Conservation (phyloP, 306 rosid genomes). For the Crotalaria pallida region DNA sequence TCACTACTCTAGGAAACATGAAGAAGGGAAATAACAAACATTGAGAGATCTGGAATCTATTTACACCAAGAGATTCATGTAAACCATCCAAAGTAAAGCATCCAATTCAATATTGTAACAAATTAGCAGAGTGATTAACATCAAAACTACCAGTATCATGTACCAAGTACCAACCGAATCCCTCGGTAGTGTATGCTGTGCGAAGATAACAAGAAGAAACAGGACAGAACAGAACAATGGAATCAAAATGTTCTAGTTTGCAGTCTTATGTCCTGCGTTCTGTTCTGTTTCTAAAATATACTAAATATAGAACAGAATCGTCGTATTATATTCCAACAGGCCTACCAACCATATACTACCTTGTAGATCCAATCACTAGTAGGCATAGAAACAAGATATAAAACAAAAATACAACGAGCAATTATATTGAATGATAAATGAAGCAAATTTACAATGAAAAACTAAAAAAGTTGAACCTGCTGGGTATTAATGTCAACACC, state of each 20-base stretch:
- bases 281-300: no score
- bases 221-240: no score
- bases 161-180: no score
- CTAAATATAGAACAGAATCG: no score
- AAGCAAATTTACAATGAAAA: not conserved
- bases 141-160: no score
- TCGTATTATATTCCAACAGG: no score
- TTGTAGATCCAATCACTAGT: not conserved
- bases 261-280: no score
- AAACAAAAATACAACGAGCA: not conserved
- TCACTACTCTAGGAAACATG: not conserved
- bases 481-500: slow-evolving; percentile 97
- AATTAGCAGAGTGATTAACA: not conserved
- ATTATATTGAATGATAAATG: not conserved
- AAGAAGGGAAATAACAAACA: not conserved
- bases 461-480: slow-evolving; percentile 46
- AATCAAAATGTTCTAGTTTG: no score
- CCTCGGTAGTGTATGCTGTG: no score
- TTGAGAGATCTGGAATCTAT: not conserved
- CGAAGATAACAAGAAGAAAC: no score
- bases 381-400: not conserved
- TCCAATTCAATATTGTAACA: not conserved
- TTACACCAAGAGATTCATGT: not conserved
- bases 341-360: no score
- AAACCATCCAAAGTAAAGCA: not conserved